Evolutionary conservation across 1,139 yeast genomes (phyloP), one percentile per base, ranked within the genome.

Genomic region (Geotrichum histeridarum): DNA sequence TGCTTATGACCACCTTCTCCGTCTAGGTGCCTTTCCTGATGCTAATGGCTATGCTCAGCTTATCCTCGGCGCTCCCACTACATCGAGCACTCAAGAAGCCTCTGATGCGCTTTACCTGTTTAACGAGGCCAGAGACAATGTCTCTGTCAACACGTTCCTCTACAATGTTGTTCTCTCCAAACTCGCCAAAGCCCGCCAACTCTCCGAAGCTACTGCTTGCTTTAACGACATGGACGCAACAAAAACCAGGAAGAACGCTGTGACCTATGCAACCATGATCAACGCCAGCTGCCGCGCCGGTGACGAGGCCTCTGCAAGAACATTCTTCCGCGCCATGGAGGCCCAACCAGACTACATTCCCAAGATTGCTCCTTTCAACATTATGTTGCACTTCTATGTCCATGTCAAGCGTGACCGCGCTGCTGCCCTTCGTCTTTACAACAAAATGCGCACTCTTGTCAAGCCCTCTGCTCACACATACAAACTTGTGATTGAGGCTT

Each of bases 221-320:
- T 69, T 69, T 51, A 56, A 63, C 6, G 72, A 70, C 49, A 73
- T 73, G 75, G 67, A 62, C 4, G 53, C 43, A 12, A 54, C 57
- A n/a, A 64, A 64, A 9, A 61, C 70, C 51, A 60, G 60, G 46
- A 65, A 67, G 54, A 62, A 62, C 17, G 65, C 66, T 36, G 66
- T 71, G 31, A 73, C 77, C 1, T 73, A 70, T 55, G 77, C 76
- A 15, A 69, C 73, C 12, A 68, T 74, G 68, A 71, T 74, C 51
- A 64, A 68, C 48, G 74, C 75, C 8, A 68, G 73, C 48, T 69
- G 74, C 50, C 65, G 73, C 2, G 70, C 71, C 11, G 74, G 70
- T 11, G 68, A 70, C 42, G 72, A 63, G 12, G 63, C 52, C n/a
- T 56, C 55, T 32, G 77, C 77, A 1, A 63, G 61, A 52, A 54